These are phyloP conservation scores for Coriaria nepalensis DNA, from an alignment of 306 rosid species.

Conservation along the genomic window DNA sequence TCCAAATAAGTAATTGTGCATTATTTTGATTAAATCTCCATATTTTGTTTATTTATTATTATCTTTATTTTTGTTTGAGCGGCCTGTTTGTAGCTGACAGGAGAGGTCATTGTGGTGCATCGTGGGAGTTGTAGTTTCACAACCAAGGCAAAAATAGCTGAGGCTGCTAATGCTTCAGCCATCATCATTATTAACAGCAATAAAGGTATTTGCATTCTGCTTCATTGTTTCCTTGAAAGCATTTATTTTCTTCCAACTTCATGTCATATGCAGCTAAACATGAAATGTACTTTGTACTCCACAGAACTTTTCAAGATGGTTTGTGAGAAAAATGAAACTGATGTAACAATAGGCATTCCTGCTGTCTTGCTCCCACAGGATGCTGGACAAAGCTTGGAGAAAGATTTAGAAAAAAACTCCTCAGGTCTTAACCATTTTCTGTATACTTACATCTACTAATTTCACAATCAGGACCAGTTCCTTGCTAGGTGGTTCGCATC, in stretches of 20 bases:
- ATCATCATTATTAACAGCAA: conserved; percentile 69
- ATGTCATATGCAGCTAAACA: conserved; percentile 2
- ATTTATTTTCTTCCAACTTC: conserved; percentile 6
- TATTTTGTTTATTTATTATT: conserved; percentile 9
- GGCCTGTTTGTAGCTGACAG: conserved; percentile 52
- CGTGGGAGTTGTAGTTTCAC: conserved; percentile 98
- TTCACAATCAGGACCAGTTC: too few relatives aligned
- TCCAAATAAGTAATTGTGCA: conserved; percentile 7
- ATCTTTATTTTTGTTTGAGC: conserved; percentile 23
- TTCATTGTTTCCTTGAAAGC: conserved; percentile 10
- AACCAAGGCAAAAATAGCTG: conserved; percentile 80
- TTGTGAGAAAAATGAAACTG: conserved; percentile 68
- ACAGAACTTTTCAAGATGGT: conserved; percentile 99
- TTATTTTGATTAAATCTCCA: conserved; percentile 15
- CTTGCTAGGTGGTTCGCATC: conserved; percentile 7
- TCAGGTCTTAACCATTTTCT: conserved; percentile 20
- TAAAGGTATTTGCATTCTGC: conserved; percentile 38
- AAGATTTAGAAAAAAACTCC: conserved; percentile 37
- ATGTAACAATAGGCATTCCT: conserved; percentile 63
- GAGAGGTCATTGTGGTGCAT: conserved; percentile 70
- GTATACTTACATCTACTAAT: too few relatives aligned
- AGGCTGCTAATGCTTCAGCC: conserved; percentile 76
- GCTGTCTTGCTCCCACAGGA: conserved; percentile 94
- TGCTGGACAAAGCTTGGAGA: conserved; percentile 61
- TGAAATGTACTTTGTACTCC: conserved; percentile 9